Percentiles rank a stretch among this genome's conserved stretches.
Evolutionary conservation across 1,284 basidiomycete species (phyloP).

Genomic region (Naganishia sp.): DNA sequence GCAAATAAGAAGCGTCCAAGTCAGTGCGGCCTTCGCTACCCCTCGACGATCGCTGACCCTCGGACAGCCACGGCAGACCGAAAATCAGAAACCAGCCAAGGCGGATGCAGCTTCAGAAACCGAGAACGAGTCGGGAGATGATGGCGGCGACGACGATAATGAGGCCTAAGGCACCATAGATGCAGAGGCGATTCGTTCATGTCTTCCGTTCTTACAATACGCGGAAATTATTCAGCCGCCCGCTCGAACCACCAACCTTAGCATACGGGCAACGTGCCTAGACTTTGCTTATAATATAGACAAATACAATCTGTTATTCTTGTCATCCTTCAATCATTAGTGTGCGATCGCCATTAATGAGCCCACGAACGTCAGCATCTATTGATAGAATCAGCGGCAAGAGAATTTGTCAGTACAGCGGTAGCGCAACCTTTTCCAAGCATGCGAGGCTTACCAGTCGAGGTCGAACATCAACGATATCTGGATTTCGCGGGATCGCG

Average conservation of each 20-base stretch:
- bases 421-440: constrained; percentile 58
- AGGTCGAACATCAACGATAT: constrained; percentile 84
- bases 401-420: constrained; percentile 52
- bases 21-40: not conserved
- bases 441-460: constrained; percentile 65
- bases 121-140: constrained; percentile 22
- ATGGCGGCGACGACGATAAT: constrained; percentile 35
- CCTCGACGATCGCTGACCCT: not conserved
- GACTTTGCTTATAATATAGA: no score
- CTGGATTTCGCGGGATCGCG: constrained; percentile 30
- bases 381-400: constrained; percentile 38
- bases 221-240: no score
- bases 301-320: not conserved
- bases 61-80: not conserved
- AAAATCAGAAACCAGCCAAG: not conserved
- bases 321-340: not conserved
- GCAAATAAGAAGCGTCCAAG: constrained; percentile 17
- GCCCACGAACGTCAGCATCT: constrained; percentile 35
- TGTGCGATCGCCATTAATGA: constrained; percentile 32
- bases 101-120: constrained; percentile 2
- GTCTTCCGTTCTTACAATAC: no score
- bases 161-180: constrained; percentile 12
- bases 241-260: no score
- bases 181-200: no score
- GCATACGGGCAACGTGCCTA: no score